A percentile compares a stretch with the other conserved stretches of the same genome.
Conservation (phyloP, 805 yeast species). For the Hanseniaspora taiwanica region DNA sequence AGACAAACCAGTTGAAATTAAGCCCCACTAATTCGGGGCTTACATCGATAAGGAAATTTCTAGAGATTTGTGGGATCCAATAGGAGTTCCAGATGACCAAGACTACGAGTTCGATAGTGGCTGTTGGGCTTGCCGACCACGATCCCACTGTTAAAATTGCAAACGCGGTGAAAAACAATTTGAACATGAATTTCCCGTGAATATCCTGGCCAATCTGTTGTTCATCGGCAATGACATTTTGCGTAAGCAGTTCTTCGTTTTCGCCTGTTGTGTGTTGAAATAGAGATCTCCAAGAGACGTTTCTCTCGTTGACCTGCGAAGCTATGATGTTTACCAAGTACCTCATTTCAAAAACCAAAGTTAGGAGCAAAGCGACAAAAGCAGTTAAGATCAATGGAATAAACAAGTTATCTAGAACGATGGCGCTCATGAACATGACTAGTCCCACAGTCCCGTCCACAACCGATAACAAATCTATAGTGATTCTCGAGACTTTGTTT, state of each 20-base stretch:
- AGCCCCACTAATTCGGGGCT: not conserved
- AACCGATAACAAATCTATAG: slow-evolving; percentile 48
- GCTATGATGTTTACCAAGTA: slow-evolving; percentile 54
- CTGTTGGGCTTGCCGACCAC: not conserved
- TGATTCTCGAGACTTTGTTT: slow-evolving; percentile 57
- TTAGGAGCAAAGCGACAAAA: slow-evolving; percentile 52
- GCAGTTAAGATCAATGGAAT: slow-evolving; percentile 59
- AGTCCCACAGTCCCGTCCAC: slow-evolving; percentile 61
- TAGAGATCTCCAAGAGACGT: slow-evolving; percentile 1
- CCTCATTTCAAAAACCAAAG: slow-evolving; percentile 63
- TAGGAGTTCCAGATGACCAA: not conserved
- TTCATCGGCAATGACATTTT: slow-evolving; percentile 2
- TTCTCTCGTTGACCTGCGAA: slow-evolving; percentile 5
- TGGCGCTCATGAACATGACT: slow-evolving; percentile 45
- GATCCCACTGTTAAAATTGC: slow-evolving; percentile 1
- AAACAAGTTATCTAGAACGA: slow-evolving; percentile 42
- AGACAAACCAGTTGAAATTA: not conserved
- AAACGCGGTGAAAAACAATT: slow-evolving; percentile 2
- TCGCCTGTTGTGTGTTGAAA: slow-evolving; percentile 1
- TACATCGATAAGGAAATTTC: not conserved
- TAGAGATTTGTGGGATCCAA: slow-evolving; percentile 5
- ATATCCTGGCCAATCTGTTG: not conserved
- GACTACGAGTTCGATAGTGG: not conserved
- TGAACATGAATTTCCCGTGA: slow-evolving; percentile 1
- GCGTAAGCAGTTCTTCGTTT: not conserved